These are phyloP conservation scores for Colletotrichum sp. DNA, from an alignment of 2,329 filamentous ascomycete genomes.

Conservation along the genomic window DNA sequence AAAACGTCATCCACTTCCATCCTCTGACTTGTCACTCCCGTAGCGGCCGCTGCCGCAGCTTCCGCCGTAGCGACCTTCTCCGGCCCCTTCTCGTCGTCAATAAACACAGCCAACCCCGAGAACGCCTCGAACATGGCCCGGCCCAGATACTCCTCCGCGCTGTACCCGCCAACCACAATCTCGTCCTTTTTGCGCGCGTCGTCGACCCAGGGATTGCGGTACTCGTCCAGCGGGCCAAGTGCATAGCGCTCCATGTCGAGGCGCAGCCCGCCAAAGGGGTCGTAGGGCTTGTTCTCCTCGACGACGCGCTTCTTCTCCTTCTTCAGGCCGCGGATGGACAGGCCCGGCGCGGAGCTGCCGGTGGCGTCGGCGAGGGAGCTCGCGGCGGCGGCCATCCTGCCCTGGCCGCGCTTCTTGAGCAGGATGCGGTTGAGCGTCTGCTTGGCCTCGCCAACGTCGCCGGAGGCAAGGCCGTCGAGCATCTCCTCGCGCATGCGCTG, in stretches of 20 bases:
- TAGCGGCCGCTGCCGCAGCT: constrained; percentile 38
- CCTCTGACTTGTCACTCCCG: constrained; percentile 34
- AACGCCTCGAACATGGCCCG: constrained; percentile 89
- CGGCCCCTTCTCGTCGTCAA: constrained; percentile 74
- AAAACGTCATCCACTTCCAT: constrained; percentile 54
- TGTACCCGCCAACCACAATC: constrained; percentile 82
- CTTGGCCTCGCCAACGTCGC: constrained; percentile 64
- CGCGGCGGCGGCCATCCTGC: constrained; percentile 34
- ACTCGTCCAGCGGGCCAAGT: constrained; percentile 62
- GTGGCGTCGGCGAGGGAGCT: constrained; percentile 35
- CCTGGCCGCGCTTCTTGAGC: constrained; percentile 75
- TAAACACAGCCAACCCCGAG: constrained; percentile 84
- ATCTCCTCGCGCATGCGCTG: constrained; percentile 71
- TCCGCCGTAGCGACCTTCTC: constrained; percentile 39
- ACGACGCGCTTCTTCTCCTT: constrained; percentile 52
- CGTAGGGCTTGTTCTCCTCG: constrained; percentile 77
- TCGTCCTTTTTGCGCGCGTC: constrained; percentile 67
- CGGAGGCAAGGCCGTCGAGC: constrained; percentile 71
- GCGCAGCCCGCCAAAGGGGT: constrained; percentile 82
- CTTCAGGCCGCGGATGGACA: constrained; percentile 83
- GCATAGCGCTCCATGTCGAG: constrained; percentile 74
- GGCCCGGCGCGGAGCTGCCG: constrained; percentile 25
- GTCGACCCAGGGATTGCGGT: constrained; percentile 78
- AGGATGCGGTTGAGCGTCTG: constrained; percentile 65
- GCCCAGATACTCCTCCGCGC: constrained; percentile 79